phyloP scores from a whole-genome alignment of 306 rosid species.

The Oxytropis ochrocephala region DNA sequence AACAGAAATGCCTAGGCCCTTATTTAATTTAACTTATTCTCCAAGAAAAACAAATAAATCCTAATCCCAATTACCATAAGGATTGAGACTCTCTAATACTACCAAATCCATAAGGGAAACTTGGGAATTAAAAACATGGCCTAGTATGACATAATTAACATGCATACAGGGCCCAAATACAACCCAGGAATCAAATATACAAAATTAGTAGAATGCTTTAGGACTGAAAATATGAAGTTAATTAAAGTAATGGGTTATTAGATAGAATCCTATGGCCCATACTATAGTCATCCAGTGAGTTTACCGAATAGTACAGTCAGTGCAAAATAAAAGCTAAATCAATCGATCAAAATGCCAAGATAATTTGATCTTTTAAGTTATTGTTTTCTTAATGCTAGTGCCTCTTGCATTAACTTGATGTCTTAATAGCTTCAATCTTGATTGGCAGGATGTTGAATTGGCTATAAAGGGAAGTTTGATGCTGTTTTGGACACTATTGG shows the following conservation, averaged over 20 bases:
- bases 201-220: neutral
- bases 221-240: neutral
- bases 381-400: neutral
- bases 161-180: neutral
- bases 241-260: neutral
- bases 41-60: neutral
- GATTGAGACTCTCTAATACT: neutral
- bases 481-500: constrained; percentile 98
- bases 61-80: neutral
- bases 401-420: constrained; percentile 3
- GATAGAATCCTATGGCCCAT: neutral
- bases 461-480: constrained; percentile 79
- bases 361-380: neutral
- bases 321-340: neutral
- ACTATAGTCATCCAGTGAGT: neutral
- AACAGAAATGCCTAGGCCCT: neutral
- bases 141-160: neutral
- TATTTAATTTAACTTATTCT: neutral
- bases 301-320: neutral
- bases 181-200: neutral
- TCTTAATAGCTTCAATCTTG: constrained; percentile 14
- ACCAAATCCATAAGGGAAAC: neutral
- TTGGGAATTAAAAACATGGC: neutral
- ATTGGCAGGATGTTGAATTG: constrained; percentile 55
- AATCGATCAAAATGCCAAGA: neutral